Percentiles rank a stretch among this genome's conserved stretches.
phyloP scores from a whole-genome alignment of 768 basidiomycete species.

The Naganishia kalamii region DNA sequence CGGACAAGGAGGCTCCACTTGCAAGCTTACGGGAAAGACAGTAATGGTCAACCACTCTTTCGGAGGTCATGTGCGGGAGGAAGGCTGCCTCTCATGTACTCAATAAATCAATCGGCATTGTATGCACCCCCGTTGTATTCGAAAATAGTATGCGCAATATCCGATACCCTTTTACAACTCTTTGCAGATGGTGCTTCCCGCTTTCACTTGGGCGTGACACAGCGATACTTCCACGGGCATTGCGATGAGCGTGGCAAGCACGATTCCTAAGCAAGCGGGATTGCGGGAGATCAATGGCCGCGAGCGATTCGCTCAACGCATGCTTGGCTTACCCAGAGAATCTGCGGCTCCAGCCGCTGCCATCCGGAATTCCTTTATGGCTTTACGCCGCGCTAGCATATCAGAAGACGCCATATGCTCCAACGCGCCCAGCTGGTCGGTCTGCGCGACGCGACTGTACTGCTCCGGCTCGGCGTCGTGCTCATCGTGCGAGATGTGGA shows the following conservation, averaged over 20 bases:
- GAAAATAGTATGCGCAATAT: background rate
- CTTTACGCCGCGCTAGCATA: constrained; percentile 51
- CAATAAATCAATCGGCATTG: background rate
- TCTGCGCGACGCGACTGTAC: background rate
- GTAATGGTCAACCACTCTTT: background rate
- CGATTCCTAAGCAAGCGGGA: constrained; percentile 30
- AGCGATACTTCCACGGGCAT: constrained; percentile 43
- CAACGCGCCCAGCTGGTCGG: constrained; percentile 24
- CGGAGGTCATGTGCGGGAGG: background rate
- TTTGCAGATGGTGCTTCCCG: constrained; percentile 37
- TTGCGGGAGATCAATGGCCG: background rate
- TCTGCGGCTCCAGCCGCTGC: constrained; percentile 41
- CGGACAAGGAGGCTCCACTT: background rate
- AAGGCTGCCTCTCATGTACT: background rate
- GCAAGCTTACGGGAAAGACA: background rate
- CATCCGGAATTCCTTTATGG: constrained; percentile 37
- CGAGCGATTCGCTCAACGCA: too few relatives aligned
- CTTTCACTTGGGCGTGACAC: constrained; percentile 38
- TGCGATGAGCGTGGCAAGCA: constrained; percentile 41
- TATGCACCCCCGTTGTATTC: constrained; percentile 4
- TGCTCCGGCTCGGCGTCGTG: constrained; percentile 59
- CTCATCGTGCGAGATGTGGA: constrained; percentile 40
- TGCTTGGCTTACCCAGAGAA: constrained; percentile 31
- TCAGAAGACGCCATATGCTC: constrained; percentile 21
- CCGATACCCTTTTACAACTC: constrained; percentile 26